A percentile compares a stretch with the other conserved stretches of the same genome.
These are phyloP conservation scores for Mycena epipterygia DNA, from an alignment of 768 basidiomycete species.

Conservation along the genomic window DNA sequence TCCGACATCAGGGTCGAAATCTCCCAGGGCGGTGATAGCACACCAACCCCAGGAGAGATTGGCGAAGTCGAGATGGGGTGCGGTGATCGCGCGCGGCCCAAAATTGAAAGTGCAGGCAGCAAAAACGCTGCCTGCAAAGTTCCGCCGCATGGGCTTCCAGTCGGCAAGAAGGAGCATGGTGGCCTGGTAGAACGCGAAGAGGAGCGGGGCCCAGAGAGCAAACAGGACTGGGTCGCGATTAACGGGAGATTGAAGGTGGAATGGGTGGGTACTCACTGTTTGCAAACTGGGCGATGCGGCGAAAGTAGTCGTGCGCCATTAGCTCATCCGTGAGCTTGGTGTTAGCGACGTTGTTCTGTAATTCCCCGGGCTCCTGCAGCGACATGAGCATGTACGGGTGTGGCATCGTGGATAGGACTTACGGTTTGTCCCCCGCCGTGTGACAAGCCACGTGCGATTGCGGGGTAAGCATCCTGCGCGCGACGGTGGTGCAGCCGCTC, in stretches of 20 bases:
- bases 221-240: neutral
- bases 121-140: constrained; percentile 34
- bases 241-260: too few species aligned
- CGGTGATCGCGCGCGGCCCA: constrained; percentile 33
- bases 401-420: too few species aligned
- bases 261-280: neutral
- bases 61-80: constrained; percentile 42
- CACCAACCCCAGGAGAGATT: constrained; percentile 51
- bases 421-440: too few species aligned
- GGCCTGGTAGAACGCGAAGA: neutral
- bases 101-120: constrained; percentile 46
- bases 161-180: neutral
- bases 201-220: neutral
- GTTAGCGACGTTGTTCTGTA: too few species aligned
- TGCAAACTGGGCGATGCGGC: constrained; percentile 6
- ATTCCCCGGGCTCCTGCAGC: constrained; percentile 14
- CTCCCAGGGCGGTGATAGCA: constrained; percentile 44
- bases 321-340: constrained; percentile 4
- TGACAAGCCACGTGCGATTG: too few species aligned
- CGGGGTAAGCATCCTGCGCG: too few species aligned
- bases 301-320: constrained; percentile 5
- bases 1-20: constrained; percentile 42
- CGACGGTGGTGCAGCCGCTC: too few species aligned
- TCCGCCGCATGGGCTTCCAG: neutral
- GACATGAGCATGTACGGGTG: too few species aligned